Conservation (phyloP, 805 yeast genomes). For the Kluyveromyces aestuarii region DNA sequence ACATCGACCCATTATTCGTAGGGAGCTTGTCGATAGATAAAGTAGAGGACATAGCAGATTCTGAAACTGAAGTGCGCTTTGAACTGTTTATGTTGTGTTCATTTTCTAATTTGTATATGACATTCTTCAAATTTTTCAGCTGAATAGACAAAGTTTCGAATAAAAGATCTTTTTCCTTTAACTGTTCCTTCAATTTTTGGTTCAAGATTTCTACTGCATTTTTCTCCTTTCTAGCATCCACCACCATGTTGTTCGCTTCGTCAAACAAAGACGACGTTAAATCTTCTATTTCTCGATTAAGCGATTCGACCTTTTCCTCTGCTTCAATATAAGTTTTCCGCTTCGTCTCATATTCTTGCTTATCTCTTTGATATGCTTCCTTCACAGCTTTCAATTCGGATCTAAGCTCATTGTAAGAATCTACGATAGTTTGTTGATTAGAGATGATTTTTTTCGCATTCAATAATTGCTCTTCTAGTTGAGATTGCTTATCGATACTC, state of each 20-base stretch:
- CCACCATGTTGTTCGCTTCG: slow-evolving; percentile 81
- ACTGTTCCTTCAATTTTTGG: slow-evolving; percentile 39
- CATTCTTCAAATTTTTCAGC: slow-evolving; percentile 52
- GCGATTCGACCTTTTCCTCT: slow-evolving; percentile 33
- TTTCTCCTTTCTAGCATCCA: slow-evolving; percentile 62
- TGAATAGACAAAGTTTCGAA: slow-evolving; percentile 60
- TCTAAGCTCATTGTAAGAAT: slow-evolving; percentile 24
- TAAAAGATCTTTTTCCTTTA: slow-evolving; percentile 61
- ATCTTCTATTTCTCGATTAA: slow-evolving; percentile 73
- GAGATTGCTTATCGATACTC: slow-evolving; percentile 48
- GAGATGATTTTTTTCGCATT: slow-evolving; percentile 31
- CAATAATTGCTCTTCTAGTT: slow-evolving; percentile 41
- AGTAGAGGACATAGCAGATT: slow-evolving; percentile 12
- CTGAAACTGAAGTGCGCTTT: slow-evolving; percentile 3
- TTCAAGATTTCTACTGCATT: slow-evolving; percentile 53
- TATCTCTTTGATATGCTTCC: slow-evolving; percentile 4
- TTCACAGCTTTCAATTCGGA: slow-evolving; percentile 26
- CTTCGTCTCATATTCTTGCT: slow-evolving; percentile 27
- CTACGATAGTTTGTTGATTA: slow-evolving; percentile 16
- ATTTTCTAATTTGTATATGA: slow-evolving; percentile 43
- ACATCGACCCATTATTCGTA: slow-evolving; percentile 8
- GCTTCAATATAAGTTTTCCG: slow-evolving; percentile 8
- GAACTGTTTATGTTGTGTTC: slow-evolving; percentile 7
- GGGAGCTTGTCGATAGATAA: slow-evolving; percentile 15
- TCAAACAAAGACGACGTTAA: slow-evolving; percentile 66